A percentile compares a stretch with the other conserved stretches of the same genome.
phyloP scores from a whole-genome alignment of 345 rosid species.

The Pugionium cornutum region DNA sequence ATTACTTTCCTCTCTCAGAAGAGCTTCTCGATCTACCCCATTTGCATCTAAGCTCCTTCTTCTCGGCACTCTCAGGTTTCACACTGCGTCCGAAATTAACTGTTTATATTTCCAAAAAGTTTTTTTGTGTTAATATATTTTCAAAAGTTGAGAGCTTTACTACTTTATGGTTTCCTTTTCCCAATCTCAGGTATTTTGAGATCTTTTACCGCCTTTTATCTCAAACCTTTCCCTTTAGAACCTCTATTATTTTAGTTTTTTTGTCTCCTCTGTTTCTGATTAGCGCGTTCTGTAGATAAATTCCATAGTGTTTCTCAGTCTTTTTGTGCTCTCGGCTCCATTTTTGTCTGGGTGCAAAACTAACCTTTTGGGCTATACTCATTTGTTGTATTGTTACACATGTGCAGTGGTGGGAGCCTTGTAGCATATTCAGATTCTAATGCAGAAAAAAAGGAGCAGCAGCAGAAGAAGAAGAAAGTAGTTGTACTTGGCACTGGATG shows the following conservation, averaged over 20 bases:
- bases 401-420: conserved; percentile 67
- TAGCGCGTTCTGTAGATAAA: neutral
- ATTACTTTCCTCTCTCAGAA: conserved; percentile 53
- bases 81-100: neutral
- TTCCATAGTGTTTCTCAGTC: neutral
- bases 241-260: neutral
- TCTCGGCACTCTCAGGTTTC: conserved; percentile 73
- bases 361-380: neutral
- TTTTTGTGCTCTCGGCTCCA: neutral
- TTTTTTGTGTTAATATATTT: neutral
- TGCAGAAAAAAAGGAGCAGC: conserved; percentile 41
- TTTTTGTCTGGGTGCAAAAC: neutral
- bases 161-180: conserved; percentile 4
- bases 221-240: neutral
- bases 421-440: conserved; percentile 72
- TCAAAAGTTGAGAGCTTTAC: neutral
- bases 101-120: neutral
- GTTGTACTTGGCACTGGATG: conserved; percentile 98
- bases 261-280: neutral
- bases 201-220: conserved; percentile 12
- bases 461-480: conserved; percentile 74
- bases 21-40: conserved; percentile 58
- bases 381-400: conserved; percentile 2
- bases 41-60: conserved; percentile 57
- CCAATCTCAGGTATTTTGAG: neutral